Base-by-base conservation (phyloP, 129 eudicot genomes). In the Pseudognaphalium luteoalbum region DNA sequence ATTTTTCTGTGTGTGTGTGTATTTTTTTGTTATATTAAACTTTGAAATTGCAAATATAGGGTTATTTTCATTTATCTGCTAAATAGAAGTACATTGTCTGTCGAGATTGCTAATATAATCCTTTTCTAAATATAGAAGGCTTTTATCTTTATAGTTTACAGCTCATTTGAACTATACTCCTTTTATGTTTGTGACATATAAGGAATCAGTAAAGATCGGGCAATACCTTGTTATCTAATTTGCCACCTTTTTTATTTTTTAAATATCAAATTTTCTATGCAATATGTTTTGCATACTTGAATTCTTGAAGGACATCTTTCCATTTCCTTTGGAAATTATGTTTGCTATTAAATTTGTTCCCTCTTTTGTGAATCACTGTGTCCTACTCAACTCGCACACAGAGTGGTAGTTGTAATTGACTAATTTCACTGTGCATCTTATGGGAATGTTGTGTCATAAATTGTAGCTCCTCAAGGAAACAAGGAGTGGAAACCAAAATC, bases 401-500 rank as follows among this genome's bases (percentile, higher is more conserved):
- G n/a, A 47, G 1, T 47, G 54, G 6, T 47, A 47, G 17, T 47
- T 47, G 16, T 47, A 47, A 6, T 35, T 10, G 1, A 3, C 1
- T n/a, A n/a, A n/a, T 25, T 25, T n/a, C 17, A 39, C 8, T 17
- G 3, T 20, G 50, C 59, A 44, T 47, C 39, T 35, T 57, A 30
- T 60, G 4, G 41, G 54, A 28, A 34, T 33, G 21, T 8, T 4
- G n/a, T 4, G 68, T 54, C 30, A 71, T 56, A 54, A 81, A 63
- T 44, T 83, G 85, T 76, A 94, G 98, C 80, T 74, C 28, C 92
- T n/a, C 92, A 84, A 81, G 83, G 84, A 68, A 87, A 82, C 50
- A 94, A 94, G 83, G 98, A 94, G 81, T 94, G 98, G 98, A 94
- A 91, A 78, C 98, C 98, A 10, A 93, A 91, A 76, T 72, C 90